phyloP scores from a whole-genome alignment of 163 green algal species.

The Chloromonas sp. region DNA sequence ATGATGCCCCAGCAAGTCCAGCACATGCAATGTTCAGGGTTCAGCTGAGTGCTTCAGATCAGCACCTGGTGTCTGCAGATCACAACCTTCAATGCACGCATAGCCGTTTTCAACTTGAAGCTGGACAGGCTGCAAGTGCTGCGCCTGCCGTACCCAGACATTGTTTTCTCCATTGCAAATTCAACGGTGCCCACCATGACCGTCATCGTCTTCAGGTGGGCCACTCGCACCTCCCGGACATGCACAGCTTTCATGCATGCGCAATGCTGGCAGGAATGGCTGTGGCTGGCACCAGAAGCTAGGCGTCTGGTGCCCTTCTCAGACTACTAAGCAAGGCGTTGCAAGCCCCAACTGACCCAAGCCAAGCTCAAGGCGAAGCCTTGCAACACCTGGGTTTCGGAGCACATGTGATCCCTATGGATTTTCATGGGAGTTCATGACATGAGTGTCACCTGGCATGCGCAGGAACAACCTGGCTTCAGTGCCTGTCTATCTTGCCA shows the following conservation, averaged over 20 bases:
- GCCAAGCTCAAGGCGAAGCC: no score
- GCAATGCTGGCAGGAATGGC: no score
- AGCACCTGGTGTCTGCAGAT: not conserved
- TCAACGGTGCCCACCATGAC: constrained; percentile 8
- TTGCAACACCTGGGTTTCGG: no score
- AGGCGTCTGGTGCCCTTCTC: no score
- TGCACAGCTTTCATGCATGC: not conserved
- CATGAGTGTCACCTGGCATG: no score
- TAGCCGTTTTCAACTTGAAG: constrained; percentile 18
- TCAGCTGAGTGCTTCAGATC: no score
- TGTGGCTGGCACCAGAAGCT: no score
- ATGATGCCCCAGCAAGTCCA: not conserved
- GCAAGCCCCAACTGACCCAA: not conserved
- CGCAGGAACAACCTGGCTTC: constrained; percentile 15
- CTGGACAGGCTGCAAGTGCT: constrained; percentile 28
- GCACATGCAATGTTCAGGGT: no score
- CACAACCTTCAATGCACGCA: not conserved
- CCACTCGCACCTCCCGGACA: not conserved
- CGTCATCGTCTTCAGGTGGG: constrained; percentile 24
- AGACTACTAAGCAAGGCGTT: not conserved
- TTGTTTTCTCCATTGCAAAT: constrained; percentile 17
- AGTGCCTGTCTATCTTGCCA: constrained; percentile 9
- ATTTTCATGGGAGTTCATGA: no score
- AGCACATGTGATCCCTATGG: no score
- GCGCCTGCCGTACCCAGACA: constrained; percentile 24